A percentile compares a stretch with the other conserved stretches of the same genome.
Evolutionary conservation across 2,329 filamentous ascomycete species (phyloP).

Genomic region (Aspergillus sclerotialis): DNA sequence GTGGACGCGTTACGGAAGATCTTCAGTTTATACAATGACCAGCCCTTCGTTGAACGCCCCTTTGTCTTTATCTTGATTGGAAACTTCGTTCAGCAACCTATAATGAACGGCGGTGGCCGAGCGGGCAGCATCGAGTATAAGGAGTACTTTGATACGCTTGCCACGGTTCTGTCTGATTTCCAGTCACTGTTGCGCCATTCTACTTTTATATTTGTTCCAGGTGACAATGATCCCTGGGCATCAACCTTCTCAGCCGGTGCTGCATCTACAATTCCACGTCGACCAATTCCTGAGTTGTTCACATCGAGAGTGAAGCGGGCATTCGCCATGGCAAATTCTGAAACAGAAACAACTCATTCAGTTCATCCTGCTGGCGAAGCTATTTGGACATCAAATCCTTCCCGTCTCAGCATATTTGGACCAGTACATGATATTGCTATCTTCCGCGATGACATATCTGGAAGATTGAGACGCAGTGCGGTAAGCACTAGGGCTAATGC

Average conservation of each 20-base stretch:
- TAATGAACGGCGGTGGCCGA: constrained; percentile 58
- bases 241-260: constrained; percentile 61
- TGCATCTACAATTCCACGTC: constrained; percentile 40
- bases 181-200: constrained; percentile 69
- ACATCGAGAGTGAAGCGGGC: constrained; percentile 76
- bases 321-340: constrained; percentile 71
- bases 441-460: constrained; percentile 78
- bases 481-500: constrained; percentile 56
- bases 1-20: constrained; percentile 75
- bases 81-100: constrained; percentile 63
- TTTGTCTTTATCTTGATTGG: constrained; percentile 77
- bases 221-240: constrained; percentile 96
- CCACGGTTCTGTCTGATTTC: constrained; percentile 74
- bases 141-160: constrained; percentile 86
- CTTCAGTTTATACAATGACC: constrained; percentile 63
- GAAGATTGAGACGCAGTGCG: constrained; percentile 67
- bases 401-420: constrained; percentile 75
- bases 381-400: constrained; percentile 84
- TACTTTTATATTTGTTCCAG: constrained; percentile 88
- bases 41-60: constrained; percentile 59
- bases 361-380: constrained; percentile 59
- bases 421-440: constrained; percentile 80
- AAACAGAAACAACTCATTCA: constrained; percentile 48
- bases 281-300: constrained; percentile 74
- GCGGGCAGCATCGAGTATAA: constrained; percentile 92